Evolutionary conservation across 768 basidiomycete genomes (phyloP), one percentile per base, ranked within the genome.

Genomic region (Lyophyllum shimeji): DNA sequence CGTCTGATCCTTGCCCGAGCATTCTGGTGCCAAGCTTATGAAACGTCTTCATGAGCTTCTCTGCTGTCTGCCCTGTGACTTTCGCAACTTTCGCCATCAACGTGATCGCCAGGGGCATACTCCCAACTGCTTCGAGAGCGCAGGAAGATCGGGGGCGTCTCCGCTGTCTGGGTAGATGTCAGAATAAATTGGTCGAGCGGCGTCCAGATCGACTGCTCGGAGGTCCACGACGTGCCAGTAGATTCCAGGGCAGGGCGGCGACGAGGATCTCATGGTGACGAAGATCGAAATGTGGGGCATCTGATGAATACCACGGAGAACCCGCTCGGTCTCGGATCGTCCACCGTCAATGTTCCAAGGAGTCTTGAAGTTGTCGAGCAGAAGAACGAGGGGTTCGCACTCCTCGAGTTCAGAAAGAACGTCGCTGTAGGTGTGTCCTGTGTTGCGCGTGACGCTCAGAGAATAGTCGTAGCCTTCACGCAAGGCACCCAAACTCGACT

Each of bases 331-430:
- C 25, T 63, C 60, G 24, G 73, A 62, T 21, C 61, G 49, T 17
- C 47, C 58, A 3, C 57, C 59, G 23, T 49, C 56, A 4, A 54
- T 56, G 50, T 71, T 65, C 75, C 74, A 75, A 6, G 71, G 66
- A 3, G 73, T 73, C 60, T 77, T 75, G 51, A 77, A 75, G 47
- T 76, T 73, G 52, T 76, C 75, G 4, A 77, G 61, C 17, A 76
- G 55, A 27, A 77, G 25, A 9, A 44, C 18, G 34, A 50, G 34
- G 18, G 49, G 34, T 9, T 34, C 47, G 12, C 37, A 21, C 5
- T n/a, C 31, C 18, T 49, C 18, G 23, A 70, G 67, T 46, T 66
- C 63, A 37, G 43, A 48, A 27, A 67, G 39, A 44, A 67, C 59
- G 50, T 68, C 58, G n/a, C 46, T 52, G 15, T 63, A 60, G 1